Conservation (phyloP, 805 yeast species). For the Lipomyces kockii region DNA sequence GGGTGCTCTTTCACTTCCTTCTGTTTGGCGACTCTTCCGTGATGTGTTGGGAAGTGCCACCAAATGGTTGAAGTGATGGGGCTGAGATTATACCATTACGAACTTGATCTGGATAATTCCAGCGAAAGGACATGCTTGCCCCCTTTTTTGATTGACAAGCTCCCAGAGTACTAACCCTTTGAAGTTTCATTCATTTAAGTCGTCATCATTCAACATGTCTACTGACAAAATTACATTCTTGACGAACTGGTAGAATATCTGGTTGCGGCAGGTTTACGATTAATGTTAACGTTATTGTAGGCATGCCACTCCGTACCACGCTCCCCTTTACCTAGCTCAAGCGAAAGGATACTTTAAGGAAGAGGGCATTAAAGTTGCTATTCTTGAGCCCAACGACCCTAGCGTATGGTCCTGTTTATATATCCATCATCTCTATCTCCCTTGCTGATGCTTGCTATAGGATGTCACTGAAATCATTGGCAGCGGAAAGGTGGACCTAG, state of each 20-base stretch:
- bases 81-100: slow-evolving; percentile 24
- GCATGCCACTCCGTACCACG: slow-evolving; percentile 60
- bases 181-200: not conserved
- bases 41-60: not conserved
- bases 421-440: not conserved
- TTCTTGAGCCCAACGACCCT: slow-evolving; percentile 61
- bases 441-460: slow-evolving; percentile 1
- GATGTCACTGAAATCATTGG: slow-evolving; percentile 64
- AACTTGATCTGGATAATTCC: slow-evolving; percentile 27
- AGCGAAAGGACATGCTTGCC: slow-evolving; percentile 24
- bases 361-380: slow-evolving; percentile 56
- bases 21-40: not conserved
- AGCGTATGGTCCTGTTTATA: slow-evolving; percentile 39
- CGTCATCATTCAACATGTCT: slow-evolving; percentile 43
- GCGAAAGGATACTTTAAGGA: slow-evolving; percentile 57
- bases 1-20: slow-evolving; percentile 7
- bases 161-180: not conserved
- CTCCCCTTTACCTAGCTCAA: slow-evolving; percentile 58
- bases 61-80: slow-evolving; percentile 1
- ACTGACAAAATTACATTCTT: slow-evolving; percentile 57
- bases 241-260: slow-evolving; percentile 51
- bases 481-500: slow-evolving; percentile 62
- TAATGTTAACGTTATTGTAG: not conserved
- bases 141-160: not conserved
- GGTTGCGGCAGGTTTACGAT: not conserved